Base-by-base conservation (phyloP, 2,329 filamentous ascomycete genomes). In the Xylaria sp. region DNA sequence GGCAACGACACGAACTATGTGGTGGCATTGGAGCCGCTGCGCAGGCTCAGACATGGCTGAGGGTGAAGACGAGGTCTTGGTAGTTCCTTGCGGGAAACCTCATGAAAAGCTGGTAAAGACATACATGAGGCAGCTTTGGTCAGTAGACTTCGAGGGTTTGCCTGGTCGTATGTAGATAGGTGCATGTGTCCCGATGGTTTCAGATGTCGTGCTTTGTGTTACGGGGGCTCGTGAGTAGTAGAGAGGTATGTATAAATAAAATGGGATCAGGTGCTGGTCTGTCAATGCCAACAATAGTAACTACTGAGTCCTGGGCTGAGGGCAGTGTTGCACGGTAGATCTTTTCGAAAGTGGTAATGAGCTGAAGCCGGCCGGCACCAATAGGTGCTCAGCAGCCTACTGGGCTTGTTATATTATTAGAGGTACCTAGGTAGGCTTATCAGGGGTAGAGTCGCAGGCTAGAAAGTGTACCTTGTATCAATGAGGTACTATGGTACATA, bases 21-120 rank as follows among this genome's bases (percentile, higher is more conserved):
- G 71, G 59, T 73, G 71, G 25, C 33, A 71, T 60, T 67, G 68
- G 43, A 71, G 54, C 10, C 57, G 18, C 31, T 62, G 63, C 15
- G 41, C 23, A 57, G 67, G 55, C 20, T 46, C 15, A 23, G 67
- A 59, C 70, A 70, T 71, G 20, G 28, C 68, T 43, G 31, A 20
- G 57, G 51, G 43, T 20, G 56, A 61, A 59, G 51, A 33, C 39
- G 56, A 61, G 67, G 31, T 31, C 31, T 23, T 33, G 33, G 59
- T 10, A 43, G 41, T 58, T 69, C 60, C 62, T 62, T 28, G 48
- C 31, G 18, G 46, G 56, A 69, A 64, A 54, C 43, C 49, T 61
- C 59, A 68, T 25, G 52, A 54, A 59, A 51, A 64, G 66, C 43
- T 56, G 20, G 31, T 49, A 41, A 36, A 12, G 43, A 39, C 60